Evolutionary conservation across 116 monocot genomes (phyloP).

Genomic region (Dioscorea cayenensis): DNA sequence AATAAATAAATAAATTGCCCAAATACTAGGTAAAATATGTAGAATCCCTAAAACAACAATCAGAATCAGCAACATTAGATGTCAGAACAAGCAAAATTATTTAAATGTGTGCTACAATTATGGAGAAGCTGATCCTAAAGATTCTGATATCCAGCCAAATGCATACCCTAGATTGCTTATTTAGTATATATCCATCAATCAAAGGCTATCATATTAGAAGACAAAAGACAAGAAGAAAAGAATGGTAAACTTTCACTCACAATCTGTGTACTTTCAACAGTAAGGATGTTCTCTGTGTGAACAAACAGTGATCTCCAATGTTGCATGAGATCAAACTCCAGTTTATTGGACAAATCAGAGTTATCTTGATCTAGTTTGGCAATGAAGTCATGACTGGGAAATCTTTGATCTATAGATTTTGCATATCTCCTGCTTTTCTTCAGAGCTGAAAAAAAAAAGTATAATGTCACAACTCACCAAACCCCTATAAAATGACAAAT

Average conservation of each 20-base stretch:
- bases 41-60: no score
- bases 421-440: conserved; percentile 50
- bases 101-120: not conserved
- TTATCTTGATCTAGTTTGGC: conserved; percentile 12
- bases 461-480: not conserved
- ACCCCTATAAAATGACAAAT: not conserved
- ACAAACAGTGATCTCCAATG: conserved; percentile 60
- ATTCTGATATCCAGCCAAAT: not conserved
- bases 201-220: not conserved
- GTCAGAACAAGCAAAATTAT: no score
- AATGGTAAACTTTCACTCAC: conserved; percentile 36
- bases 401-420: conserved; percentile 32
- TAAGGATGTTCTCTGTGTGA: conserved; percentile 44
- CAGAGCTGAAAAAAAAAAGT: conserved; percentile 37
- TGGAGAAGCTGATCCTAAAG: not conserved
- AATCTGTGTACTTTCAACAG: conserved; percentile 47
- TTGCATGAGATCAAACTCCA: conserved; percentile 65
- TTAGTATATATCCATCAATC: not conserved
- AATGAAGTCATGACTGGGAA: conserved; percentile 14
- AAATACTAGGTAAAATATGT: no score
- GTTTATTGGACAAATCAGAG: not conserved
- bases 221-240: not conserved
- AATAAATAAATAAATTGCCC: no score
- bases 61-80: no score
- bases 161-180: not conserved